These are phyloP conservation scores for Salix brachista DNA, from an alignment of 345 rosid genomes.

Conservation along the genomic window DNA sequence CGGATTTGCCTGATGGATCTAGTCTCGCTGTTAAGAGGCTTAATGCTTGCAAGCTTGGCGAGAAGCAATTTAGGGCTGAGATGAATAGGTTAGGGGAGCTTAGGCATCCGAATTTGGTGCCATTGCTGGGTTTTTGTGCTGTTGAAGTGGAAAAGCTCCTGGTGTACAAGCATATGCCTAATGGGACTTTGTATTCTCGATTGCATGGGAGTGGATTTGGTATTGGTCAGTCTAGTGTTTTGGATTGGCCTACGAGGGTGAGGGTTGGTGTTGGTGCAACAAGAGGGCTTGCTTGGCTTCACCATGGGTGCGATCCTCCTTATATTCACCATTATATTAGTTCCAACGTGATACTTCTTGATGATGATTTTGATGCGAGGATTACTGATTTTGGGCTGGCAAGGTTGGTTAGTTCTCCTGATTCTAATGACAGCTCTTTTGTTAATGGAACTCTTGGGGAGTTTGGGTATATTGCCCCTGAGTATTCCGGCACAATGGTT, in stretches of 20 bases:
- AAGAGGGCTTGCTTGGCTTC: slow-evolving; percentile 88
- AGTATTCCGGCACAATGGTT: slow-evolving; percentile 61
- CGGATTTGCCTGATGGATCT: slow-evolving; percentile 84
- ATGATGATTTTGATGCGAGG: slow-evolving; percentile 82
- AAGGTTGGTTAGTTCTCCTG: slow-evolving; percentile 44
- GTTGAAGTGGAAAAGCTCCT: slow-evolving; percentile 79
- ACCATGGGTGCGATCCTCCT: slow-evolving; percentile 74
- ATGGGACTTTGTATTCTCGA: slow-evolving; percentile 64
- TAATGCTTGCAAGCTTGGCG: slow-evolving; percentile 50
- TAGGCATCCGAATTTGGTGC: slow-evolving; percentile 81
- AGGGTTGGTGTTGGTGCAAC: slow-evolving; percentile 76
- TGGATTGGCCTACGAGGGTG: slow-evolving; percentile 78
- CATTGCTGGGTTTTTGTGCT: slow-evolving; percentile 77
- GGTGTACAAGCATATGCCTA: slow-evolving; percentile 78
- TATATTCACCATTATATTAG: slow-evolving; percentile 67
- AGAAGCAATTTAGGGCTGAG: slow-evolving; percentile 72
- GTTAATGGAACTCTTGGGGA: slow-evolving; percentile 64
- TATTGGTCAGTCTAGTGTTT: neutral
- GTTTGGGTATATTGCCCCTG: slow-evolving; percentile 80
- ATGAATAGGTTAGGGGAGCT: slow-evolving; percentile 69
- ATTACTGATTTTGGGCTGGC: slow-evolving; percentile 77
- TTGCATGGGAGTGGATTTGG: slow-evolving; percentile 34
- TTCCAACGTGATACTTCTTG: slow-evolving; percentile 68
- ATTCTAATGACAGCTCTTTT: slow-evolving; percentile 47
- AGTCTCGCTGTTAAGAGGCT: slow-evolving; percentile 76